Percentiles rank a stretch among this genome's conserved stretches.
phyloP scores from a whole-genome alignment of 495 filamentous ascomycete species.

The Bombardia bombarda region DNA sequence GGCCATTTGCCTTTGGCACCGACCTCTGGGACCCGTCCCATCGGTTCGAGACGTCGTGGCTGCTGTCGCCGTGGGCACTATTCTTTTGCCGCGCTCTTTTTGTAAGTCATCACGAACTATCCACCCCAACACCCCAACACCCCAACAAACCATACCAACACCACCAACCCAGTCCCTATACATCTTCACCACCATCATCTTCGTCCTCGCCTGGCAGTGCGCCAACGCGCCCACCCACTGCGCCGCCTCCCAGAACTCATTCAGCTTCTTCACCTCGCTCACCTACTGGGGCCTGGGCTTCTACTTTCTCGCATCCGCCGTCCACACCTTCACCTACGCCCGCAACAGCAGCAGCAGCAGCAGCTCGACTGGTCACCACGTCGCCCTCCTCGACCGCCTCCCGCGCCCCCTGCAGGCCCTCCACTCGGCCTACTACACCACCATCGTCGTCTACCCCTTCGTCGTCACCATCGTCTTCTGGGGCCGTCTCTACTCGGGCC shows the following conservation, averaged over 20 bases:
- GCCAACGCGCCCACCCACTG: slow-evolving; percentile 9
- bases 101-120: slow-evolving; percentile 22
- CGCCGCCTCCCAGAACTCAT: slow-evolving; percentile 35
- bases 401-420: slow-evolving; percentile 54
- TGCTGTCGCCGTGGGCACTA: slow-evolving; percentile 56
- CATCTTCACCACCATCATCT: slow-evolving; percentile 60
- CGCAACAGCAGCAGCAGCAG: no score
- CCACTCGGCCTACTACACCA: slow-evolving; percentile 59
- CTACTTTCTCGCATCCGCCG: slow-evolving; percentile 57
- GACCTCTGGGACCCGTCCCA: slow-evolving; percentile 49
- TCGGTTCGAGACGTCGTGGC: slow-evolving; percentile 69
- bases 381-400: slow-evolving; percentile 52
- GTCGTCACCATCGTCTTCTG: slow-evolving; percentile 60
- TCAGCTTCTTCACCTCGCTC: slow-evolving; percentile 74
- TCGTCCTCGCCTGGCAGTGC: slow-evolving; percentile 55
- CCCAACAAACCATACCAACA: background rate
- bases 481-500: slow-evolving; percentile 43
- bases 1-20: slow-evolving; percentile 29
- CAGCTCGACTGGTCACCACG: no score
- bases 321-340: slow-evolving; percentile 63
- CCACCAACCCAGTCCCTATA: slow-evolving; percentile 48
- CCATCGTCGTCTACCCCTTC: slow-evolving; percentile 60
- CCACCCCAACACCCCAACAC: background rate
- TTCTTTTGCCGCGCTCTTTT: slow-evolving; percentile 51
- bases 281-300: slow-evolving; percentile 77